Percentiles rank a stretch among this genome's conserved stretches.
Conservation (phyloP, 352 stramenopile genomes). For the Pythium inflatum region DNA sequence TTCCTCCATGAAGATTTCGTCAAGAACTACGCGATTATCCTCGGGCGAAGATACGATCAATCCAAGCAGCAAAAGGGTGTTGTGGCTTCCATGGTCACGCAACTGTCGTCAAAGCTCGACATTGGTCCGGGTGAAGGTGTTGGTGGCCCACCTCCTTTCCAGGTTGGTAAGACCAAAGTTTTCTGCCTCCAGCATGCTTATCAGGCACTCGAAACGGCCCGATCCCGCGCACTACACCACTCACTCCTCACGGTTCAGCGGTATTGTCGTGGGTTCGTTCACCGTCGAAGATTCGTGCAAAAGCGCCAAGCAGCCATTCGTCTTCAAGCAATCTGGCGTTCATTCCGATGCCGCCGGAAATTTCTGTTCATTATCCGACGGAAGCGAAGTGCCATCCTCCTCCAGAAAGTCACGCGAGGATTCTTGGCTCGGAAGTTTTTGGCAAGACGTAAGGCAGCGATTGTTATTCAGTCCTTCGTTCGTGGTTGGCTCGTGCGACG, state of each 20-base stretch:
- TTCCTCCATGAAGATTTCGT: slow-evolving; percentile 94
- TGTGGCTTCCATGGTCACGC: slow-evolving; percentile 49
- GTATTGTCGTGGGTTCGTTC: slow-evolving; percentile 70
- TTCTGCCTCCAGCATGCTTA: slow-evolving; percentile 77
- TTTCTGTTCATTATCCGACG: slow-evolving; percentile 46
- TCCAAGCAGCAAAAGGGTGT: slow-evolving; percentile 59
- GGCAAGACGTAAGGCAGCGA: slow-evolving; percentile 48
- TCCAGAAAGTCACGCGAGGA: slow-evolving; percentile 59
- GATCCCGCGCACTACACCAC: slow-evolving; percentile 68
- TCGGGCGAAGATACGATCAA: slow-evolving; percentile 47
- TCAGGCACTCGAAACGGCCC: slow-evolving; percentile 62
- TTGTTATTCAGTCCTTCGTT: slow-evolving; percentile 78
- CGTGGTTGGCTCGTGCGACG: slow-evolving; percentile 81
- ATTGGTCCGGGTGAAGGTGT: slow-evolving; percentile 36
- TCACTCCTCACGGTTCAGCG: slow-evolving; percentile 76
- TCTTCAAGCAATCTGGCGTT: slow-evolving; percentile 64
- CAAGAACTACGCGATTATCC: slow-evolving; percentile 77
- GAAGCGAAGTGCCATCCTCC: slow-evolving; percentile 48
- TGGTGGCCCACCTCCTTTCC: slow-evolving; percentile 53
- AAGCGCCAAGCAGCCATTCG: slow-evolving; percentile 51
- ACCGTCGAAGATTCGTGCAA: slow-evolving; percentile 52
- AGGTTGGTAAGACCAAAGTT: slow-evolving; percentile 84
- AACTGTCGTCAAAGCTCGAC: slow-evolving; percentile 43
- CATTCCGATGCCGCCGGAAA: slow-evolving; percentile 44
- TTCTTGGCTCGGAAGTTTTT: slow-evolving; percentile 50